Conservation (phyloP, 2,329 filamentous ascomycete genomes). For the Cladosporium velox region DNA sequence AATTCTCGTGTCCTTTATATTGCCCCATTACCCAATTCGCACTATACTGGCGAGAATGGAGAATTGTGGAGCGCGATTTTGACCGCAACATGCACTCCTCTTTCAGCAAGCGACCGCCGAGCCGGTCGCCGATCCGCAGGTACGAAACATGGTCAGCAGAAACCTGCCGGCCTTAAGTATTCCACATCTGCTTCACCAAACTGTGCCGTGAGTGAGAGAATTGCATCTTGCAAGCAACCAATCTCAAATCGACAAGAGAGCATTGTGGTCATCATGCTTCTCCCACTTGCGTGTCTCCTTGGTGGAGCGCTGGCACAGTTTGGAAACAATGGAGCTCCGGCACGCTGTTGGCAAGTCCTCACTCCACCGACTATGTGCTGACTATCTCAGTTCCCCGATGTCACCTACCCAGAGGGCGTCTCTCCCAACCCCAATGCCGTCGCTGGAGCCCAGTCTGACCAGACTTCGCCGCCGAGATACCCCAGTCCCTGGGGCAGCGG, state of each 20-base stretch:
- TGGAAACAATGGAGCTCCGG: constrained; percentile 21
- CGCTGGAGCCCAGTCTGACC: constrained; percentile 30
- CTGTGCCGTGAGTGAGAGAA: constrained; percentile 11
- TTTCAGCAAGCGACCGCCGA: constrained; percentile 20
- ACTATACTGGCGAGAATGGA: constrained; percentile 1
- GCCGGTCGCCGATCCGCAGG: constrained; percentile 19
- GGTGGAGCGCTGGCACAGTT: constrained; percentile 19
- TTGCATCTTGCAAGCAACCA: not conserved
- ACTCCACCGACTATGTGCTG: constrained; percentile 3
- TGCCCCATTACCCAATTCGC: constrained; percentile 15
- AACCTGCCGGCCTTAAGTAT: constrained; percentile 11
- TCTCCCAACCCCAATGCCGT: constrained; percentile 31
- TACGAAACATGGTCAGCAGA: constrained; percentile 11
- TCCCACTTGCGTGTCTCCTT: constrained; percentile 19
- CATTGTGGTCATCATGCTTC: constrained; percentile 15
- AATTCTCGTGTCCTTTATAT: constrained; percentile 16
- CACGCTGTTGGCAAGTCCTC: constrained; percentile 20
- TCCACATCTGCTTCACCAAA: constrained; percentile 6
- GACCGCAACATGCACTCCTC: constrained; percentile 21
- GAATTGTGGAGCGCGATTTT: constrained; percentile 19
- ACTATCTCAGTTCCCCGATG: constrained; percentile 28
- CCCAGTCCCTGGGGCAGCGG: constrained; percentile 36
- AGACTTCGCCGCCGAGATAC: constrained; percentile 32
- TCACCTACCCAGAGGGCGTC: constrained; percentile 32
- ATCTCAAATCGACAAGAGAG: not conserved